Evolutionary conservation across 2,329 filamentous ascomycete species (phyloP), one percentile per base, ranked within the genome.

Genomic region (Colletotrichum trifolii): DNA sequence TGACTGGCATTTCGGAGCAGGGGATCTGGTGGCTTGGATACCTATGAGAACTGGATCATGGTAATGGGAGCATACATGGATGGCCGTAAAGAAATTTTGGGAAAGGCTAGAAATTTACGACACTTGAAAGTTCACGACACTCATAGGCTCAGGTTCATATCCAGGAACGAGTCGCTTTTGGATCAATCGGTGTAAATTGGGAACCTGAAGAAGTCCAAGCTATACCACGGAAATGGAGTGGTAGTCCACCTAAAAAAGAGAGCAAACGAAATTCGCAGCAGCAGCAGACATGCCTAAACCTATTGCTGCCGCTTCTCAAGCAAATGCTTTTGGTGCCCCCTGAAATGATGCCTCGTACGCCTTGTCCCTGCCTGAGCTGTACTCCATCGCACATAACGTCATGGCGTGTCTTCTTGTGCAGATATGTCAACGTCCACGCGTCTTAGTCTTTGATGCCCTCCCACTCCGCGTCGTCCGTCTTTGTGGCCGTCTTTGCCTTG

Each of bases 401-500:
- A 13, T n/a, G 10, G 35, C 54, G 43, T 57, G 36, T 48, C 47
- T 38, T 15, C 36, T 36, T 50, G 13, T 54, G 17, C 35, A 48
- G 36, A 11, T 12, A 13, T 39, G 15, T 54, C 48, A 42, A 43
- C 34, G 6, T 8, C 15, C 6, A 13, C 33, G 8, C 15, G 68
- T 50, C 34, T 54, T 52, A 64, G 46, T 69, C 68, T 42, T 67
- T 62, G 47, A 69, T 64, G 55, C 69, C 69, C 25, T 68, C 67
- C 68, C 68, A 70, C 46, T 68, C 68, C 35, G 60, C 64, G 42
- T 69, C 69, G 43, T 67, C 50, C 15, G 45, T 34, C 40, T 62
- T 63, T 11, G 63, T 40, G 11, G 54, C 10, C 47, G 36, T 60
- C 39, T 60, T 64, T 42, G 60, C 53, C 53, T 66, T 64, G 45